These are phyloP conservation scores for Euphorbia schlechtendalii DNA, from an alignment of 441 rosid genomes.

Conservation along the genomic window DNA sequence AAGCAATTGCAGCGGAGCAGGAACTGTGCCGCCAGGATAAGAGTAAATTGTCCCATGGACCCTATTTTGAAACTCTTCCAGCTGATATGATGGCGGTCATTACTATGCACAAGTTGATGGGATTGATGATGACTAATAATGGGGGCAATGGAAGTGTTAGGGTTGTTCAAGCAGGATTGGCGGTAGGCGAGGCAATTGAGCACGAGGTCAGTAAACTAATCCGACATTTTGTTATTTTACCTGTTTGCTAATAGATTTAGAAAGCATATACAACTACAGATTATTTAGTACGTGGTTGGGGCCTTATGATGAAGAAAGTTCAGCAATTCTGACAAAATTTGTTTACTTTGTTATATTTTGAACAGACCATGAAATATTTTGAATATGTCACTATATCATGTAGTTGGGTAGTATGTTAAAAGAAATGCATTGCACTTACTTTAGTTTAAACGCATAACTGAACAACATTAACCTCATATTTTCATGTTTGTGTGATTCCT, in stretches of 20 bases:
- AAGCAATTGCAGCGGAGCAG: constrained; percentile 72
- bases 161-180: constrained; percentile 70
- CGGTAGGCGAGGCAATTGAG: constrained; percentile 91
- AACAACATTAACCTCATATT: no score
- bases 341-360: neutral
- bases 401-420: neutral
- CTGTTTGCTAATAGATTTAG: no score
- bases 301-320: neutral
- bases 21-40: constrained; percentile 28
- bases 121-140: constrained; percentile 56
- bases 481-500: neutral
- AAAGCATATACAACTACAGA: neutral
- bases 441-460: no score
- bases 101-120: constrained; percentile 90
- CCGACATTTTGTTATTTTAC: neutral
- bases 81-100: constrained; percentile 93
- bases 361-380: neutral
- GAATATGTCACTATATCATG: neutral
- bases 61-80: constrained; percentile 48
- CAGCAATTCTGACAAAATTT: neutral
- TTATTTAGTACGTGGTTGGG: neutral
- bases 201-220: constrained; percentile 54
- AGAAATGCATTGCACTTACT: neutral
- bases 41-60: constrained; percentile 36
- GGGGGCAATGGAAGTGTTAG: constrained; percentile 59